These are phyloP conservation scores for Microbotryum scabiosae DNA, from an alignment of 1,284 basidiomycete species.

Conservation along the genomic window DNA sequence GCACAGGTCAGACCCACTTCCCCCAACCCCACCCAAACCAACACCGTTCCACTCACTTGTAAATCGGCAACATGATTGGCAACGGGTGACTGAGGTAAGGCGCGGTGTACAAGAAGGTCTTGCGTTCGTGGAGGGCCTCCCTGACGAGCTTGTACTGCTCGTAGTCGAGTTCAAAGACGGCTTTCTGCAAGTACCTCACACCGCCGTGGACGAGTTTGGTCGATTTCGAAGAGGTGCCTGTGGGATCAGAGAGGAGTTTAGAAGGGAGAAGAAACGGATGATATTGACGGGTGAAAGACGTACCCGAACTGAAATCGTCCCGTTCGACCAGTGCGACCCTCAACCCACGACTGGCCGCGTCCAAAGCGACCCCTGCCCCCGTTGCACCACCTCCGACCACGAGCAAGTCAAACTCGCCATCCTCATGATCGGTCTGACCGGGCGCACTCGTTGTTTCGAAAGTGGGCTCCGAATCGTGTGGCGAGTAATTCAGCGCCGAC, in stretches of 20 bases:
- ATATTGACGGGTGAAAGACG: constrained; percentile 31
- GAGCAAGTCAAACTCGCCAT: constrained; percentile 64
- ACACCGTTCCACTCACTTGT: constrained; percentile 52
- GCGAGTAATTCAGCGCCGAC: not conserved
- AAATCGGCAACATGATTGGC: constrained; percentile 88
- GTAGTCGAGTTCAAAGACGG: constrained; percentile 90
- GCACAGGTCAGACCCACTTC: constrained; percentile 1
- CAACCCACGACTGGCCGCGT: constrained; percentile 84
- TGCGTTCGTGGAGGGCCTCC: constrained; percentile 87
- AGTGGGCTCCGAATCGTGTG: not conserved
- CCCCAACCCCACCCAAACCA: too few species aligned
- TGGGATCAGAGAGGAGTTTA: not conserved
- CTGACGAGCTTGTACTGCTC: constrained; percentile 71
- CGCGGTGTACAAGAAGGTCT: constrained; percentile 89
- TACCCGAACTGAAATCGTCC: constrained; percentile 83
- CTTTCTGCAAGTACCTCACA: constrained; percentile 94
- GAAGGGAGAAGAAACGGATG: not conserved
- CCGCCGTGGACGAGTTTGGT: constrained; percentile 98
- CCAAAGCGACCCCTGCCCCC: constrained; percentile 85
- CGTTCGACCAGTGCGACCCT: constrained; percentile 89
- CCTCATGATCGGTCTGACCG: not conserved
- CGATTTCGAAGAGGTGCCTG: constrained; percentile 90
- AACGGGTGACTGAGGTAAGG: constrained; percentile 87
- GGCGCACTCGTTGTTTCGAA: not conserved
- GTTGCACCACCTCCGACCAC: constrained; percentile 88